Base-by-base conservation (phyloP, 169 alveolate genomes). In the Cyclospora cayetanensis region DNA sequence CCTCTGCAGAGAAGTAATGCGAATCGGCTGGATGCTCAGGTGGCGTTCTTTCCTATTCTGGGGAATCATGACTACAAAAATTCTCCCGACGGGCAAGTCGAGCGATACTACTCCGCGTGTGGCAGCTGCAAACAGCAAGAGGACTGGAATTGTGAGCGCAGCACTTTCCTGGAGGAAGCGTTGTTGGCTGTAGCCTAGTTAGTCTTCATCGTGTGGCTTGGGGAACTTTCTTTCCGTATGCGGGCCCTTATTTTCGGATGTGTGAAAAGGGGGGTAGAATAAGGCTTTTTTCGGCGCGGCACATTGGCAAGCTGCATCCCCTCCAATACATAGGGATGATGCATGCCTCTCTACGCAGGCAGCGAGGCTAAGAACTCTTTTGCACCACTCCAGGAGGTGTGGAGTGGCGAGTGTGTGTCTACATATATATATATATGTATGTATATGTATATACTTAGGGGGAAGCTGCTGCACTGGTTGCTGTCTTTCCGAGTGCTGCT, bases 21-120 rank as follows among this genome's bases (percentile, higher is more conserved):
- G 43, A 4, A 4, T 68, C n/a, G n/a, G 18, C 15, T 20, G 39
- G 43, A 4, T 2, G 12, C 55, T 22, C 52, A 86, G 92, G 92
- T 86, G 52, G 92, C 92, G 7, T 86, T 86, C 31, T 86, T 86
- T 20, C 92, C 92, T 27, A 37, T 86, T 11, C 46, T 86, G 1
- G 92, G 92, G 35, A 86, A 86, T 39, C 92, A 86, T 60, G 92
- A 86, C 43, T 86, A 86, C 27, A 20, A 68, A 22, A 37, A 29
- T 27, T 0, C 0, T 27, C 92, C 92, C 27, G 31, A 86, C 37
- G 92, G 86, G n/a, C 92, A 86, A 42, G 46, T 86, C 68, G 76
- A 37, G 37, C 92, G 85, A 12, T 86, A 43, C 85, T 41, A n/a
- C 22, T 7, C 87, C 11, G 25, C 68, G 7, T 77, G 87, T 22